Evolutionary conservation across 2,329 filamentous ascomycete species (phyloP), one percentile per base, ranked within the genome.

Genomic region (Colletotrichum cuscutae): DNA sequence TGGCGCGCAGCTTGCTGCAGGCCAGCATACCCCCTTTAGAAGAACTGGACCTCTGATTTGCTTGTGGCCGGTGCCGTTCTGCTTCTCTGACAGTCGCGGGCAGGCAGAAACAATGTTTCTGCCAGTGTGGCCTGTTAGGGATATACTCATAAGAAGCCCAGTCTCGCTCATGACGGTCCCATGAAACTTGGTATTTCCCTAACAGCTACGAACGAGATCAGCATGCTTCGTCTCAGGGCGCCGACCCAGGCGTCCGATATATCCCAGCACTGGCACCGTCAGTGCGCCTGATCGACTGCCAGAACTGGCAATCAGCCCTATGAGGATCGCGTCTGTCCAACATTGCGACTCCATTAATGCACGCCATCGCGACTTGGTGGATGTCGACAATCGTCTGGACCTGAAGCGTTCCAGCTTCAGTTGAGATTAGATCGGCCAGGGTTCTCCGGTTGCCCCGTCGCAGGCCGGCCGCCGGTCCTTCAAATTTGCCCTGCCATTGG

Each of bases 341-440:
- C 42, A 57, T 57, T 66, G 49, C 56, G 57, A 57, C 58, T 32
- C 62, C 57, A 63, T 62, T 54, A 24, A 73, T 73, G 71, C 53
- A 71, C 57, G 71, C 71, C 67, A 71, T 71, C 61, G 53, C 68
- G 7, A 52, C 37, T 19, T 13, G 24, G 53, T 37, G 52, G 52
- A 58, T 32, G 68, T 28, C 30, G 11, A 28, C 22, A 53, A 12
- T 37, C 65, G 11, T 54, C 46, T 62, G 37, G 37, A 53, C 53
- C 69, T 63, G 59, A 56, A 58, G 62, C 52, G 68, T 73, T 61
- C 65, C 71, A 73, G 68, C 57, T 73, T 73, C 71, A 71, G 68
- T 60, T 67, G 68, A 46, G 12, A 62, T 67, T 28, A 24, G 32
- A 42, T 24, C 37, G 32, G 59, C 58, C 49, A 52, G 63, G 52